Evolutionary conservation across 2,329 filamentous ascomycete species (phyloP), one percentile per base, ranked within the genome.

Genomic region (Fusarium tjaetaba): DNA sequence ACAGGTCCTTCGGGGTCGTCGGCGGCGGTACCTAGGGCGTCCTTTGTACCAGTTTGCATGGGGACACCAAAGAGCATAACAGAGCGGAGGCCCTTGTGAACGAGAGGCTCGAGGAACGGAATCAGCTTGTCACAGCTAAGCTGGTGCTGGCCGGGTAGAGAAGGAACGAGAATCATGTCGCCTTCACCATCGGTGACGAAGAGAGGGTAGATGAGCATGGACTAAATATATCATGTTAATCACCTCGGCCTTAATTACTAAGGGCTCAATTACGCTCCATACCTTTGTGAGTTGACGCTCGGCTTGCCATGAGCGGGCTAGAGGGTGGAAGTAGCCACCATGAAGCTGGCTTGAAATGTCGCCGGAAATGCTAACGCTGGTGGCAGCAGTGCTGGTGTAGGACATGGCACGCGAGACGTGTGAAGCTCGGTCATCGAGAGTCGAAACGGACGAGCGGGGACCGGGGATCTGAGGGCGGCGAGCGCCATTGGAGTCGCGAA

Each of bases 51-150:
- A 5, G 94, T 89, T 57, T 89, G 90, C 72, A 97, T 88, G 32
- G 96, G 96, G 5, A 99, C 96, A 75, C 96, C 96, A 79, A 99
- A 99, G 34, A 99, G 88, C 74, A 99, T 97, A 67, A 99, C 95
- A 36, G 95, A 97, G 68, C 92, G 91, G 38, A 99, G 89, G 34
- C 96, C 96, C 84, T 97, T 98, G 79, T 90, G 92, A 32, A 98
- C 90, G 48, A 99, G 90, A 5, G 95, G 93, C 76, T 93, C 91
- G 75, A 98, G 90, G 84, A 96, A 96, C 13, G 94, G 90, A 11
- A 97, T 88, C 66, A 98, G 82, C 77, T 92, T 94, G 86, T 97
- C 97, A 80, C 98, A 81, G 71, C 96, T 96, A 69, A 95, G 91
- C 79, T 96, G 95, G 83, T 92, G 87, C 83, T 98, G 96, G 81